phyloP scores from a whole-genome alignment of 805 yeast genomes.

The Ogataea corticis region DNA sequence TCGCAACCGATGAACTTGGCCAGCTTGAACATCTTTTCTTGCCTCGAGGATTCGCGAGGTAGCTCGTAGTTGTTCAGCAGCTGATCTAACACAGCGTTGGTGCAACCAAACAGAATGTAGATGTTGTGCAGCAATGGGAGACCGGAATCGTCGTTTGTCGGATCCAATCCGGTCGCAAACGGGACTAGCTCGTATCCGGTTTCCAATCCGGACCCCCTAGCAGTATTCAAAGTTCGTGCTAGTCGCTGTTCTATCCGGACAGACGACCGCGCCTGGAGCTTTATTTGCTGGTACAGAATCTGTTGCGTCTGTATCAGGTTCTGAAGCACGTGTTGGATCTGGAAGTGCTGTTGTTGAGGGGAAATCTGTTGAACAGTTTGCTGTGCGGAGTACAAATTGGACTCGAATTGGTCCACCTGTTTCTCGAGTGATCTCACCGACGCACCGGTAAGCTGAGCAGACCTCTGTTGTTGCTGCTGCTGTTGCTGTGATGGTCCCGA shows the following conservation, averaged over 20 bases:
- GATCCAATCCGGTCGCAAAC: constrained; percentile 28
- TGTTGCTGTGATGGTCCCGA: background rate
- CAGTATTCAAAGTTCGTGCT: constrained; percentile 24
- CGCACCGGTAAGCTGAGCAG: background rate
- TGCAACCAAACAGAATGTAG: constrained; percentile 27
- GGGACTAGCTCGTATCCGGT: constrained; percentile 31
- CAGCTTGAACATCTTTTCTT: constrained; percentile 27
- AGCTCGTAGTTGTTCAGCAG: constrained; percentile 24
- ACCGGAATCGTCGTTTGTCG: constrained; percentile 21
- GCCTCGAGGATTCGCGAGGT: constrained; percentile 12
- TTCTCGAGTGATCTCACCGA: constrained; percentile 2
- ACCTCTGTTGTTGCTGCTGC: constrained; percentile 1
- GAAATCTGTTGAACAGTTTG: constrained; percentile 13
- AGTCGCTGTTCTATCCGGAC: constrained; percentile 31
- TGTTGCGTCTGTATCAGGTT: constrained; percentile 21
- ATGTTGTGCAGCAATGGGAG: constrained; percentile 29
- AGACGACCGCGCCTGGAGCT: constrained; percentile 22
- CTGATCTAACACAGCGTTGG: constrained; percentile 20
- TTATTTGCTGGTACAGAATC: constrained; percentile 21
- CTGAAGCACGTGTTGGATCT: constrained; percentile 20
- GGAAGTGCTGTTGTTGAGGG: constrained; percentile 19
- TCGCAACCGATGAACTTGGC: constrained; percentile 33
- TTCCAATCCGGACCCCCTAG: constrained; percentile 34
- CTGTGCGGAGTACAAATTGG: constrained; percentile 18
- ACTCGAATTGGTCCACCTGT: constrained; percentile 19